Evolutionary conservation across 139 green algal species (phyloP).

Genomic region (Coelastrella sp.): DNA sequence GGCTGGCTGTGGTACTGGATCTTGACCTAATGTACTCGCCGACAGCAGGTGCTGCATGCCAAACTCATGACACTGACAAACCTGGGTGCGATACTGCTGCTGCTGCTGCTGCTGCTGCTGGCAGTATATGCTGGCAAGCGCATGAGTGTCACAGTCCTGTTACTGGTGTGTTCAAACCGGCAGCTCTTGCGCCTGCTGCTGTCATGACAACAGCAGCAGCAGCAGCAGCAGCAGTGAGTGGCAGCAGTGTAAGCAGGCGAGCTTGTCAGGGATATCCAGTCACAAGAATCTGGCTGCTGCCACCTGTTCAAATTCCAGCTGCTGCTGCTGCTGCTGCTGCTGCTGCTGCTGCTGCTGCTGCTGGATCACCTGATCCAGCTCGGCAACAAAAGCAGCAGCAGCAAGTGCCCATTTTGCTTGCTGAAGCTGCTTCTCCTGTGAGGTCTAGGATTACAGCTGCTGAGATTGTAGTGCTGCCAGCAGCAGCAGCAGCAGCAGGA

Average conservation of each 20-base stretch:
- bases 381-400: conserved; percentile 2
- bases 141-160: neutral
- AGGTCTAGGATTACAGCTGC: conserved; percentile 9
- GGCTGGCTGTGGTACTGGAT: neutral
- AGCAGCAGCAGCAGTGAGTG: conserved; percentile 8
- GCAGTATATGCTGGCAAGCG: conserved; percentile 17
- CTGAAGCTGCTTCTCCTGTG: conserved; percentile 6
- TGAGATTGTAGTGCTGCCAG: conserved; percentile 26
- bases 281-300: conserved; percentile 35
- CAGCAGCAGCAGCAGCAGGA: conserved; percentile 1
- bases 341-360: neutral
- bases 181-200: neutral
- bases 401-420: conserved; percentile 5
- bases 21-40: neutral
- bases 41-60: conserved; percentile 9
- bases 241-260: neutral
- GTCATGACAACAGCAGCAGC: neutral
- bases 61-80: too few relatives aligned
- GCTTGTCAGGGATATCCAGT: conserved; percentile 28
- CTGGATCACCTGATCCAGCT: neutral
- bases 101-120: neutral
- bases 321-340: neutral
- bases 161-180: neutral
- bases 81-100: neutral
- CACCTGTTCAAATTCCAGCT: neutral